Evolutionary conservation across 371 early-diverging fungal genomes (phyloP).

Genomic region (Parasitella parasitica): DNA sequence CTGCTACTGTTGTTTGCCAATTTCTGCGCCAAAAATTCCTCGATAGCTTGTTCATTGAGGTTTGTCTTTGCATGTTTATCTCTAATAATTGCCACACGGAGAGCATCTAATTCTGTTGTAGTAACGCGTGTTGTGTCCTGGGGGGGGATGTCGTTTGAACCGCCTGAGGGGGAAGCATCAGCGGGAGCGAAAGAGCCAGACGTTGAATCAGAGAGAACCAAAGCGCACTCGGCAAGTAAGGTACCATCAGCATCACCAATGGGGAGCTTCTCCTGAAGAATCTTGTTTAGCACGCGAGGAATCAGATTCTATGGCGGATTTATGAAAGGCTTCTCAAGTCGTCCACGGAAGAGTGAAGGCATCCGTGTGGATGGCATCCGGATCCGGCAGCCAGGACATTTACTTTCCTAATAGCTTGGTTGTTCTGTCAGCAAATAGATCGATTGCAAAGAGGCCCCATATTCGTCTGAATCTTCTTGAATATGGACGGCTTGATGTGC

Average conservation of each 20-base stretch:
- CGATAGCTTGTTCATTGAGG: background rate
- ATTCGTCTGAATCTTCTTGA: too few species aligned
- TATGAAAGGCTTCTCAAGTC: too few species aligned
- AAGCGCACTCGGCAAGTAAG: conserved; percentile 11
- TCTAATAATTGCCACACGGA: conserved; percentile 14
- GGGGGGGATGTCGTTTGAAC: conserved; percentile 1
- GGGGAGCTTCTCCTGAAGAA: conserved; percentile 1
- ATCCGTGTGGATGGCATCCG: too few species aligned
- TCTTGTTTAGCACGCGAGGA: background rate
- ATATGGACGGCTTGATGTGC: too few species aligned
- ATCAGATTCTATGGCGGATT: conserved; percentile 21
- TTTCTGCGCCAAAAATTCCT: background rate
- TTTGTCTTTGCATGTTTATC: background rate
- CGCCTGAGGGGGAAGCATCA: background rate
- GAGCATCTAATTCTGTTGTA: conserved; percentile 11
- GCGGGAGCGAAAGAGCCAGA: background rate
- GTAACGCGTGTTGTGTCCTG: background rate
- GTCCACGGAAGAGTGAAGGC: too few species aligned
- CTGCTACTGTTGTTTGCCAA: background rate
- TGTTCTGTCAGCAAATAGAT: conserved; percentile 20
- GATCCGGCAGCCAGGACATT: conserved; percentile 15
- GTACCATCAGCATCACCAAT: conserved; percentile 2
- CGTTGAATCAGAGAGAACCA: too few species aligned
- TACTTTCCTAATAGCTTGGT: conserved; percentile 15
- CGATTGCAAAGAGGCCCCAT: background rate